Conservation (phyloP, 2,329 filamentous ascomycete species). For the Fusarium decemcellulare region DNA sequence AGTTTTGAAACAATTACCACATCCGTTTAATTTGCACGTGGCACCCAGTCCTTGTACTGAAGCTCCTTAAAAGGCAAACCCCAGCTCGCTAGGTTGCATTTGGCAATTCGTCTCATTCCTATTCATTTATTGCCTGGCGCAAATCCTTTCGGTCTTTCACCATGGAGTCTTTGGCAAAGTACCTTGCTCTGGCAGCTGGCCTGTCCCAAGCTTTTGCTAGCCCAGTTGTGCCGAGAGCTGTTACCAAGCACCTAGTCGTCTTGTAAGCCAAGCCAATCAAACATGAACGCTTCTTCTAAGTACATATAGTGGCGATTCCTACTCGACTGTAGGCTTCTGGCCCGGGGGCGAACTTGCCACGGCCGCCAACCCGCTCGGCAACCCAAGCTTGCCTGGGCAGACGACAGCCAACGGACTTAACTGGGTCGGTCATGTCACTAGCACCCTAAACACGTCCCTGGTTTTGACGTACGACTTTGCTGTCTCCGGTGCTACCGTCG, state of each 20-base stretch:
- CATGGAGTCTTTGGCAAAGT: background rate
- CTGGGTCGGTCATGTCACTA: conserved; percentile 38
- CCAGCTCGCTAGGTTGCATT: background rate
- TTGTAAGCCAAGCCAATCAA: conserved; percentile 6
- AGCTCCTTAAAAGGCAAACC: background rate
- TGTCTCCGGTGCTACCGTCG: conserved; percentile 37
- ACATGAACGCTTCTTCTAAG: rapidly evolving
- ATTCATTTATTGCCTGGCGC: background rate
- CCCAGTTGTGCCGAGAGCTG: background rate
- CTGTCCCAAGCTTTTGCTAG: background rate
- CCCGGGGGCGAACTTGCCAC: conserved; percentile 29
- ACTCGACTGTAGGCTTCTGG: conserved; percentile 38
- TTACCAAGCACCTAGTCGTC: conserved; percentile 21
- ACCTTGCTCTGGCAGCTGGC: background rate
- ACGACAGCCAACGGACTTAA: conserved; percentile 38
- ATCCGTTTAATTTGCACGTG: background rate
- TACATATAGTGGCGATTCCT: conserved; percentile 35
- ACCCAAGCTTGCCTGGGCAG: conserved; percentile 33
- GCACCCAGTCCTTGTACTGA: background rate
- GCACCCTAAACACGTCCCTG: conserved; percentile 29
- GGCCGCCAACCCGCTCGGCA: conserved; percentile 29
- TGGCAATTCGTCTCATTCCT: background rate
- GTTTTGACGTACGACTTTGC: conserved; percentile 42
- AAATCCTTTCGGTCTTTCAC: background rate
- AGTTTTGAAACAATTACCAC: background rate